Conservation (phyloP, 257 asterid species). For the Scutellaria baicalensis region DNA sequence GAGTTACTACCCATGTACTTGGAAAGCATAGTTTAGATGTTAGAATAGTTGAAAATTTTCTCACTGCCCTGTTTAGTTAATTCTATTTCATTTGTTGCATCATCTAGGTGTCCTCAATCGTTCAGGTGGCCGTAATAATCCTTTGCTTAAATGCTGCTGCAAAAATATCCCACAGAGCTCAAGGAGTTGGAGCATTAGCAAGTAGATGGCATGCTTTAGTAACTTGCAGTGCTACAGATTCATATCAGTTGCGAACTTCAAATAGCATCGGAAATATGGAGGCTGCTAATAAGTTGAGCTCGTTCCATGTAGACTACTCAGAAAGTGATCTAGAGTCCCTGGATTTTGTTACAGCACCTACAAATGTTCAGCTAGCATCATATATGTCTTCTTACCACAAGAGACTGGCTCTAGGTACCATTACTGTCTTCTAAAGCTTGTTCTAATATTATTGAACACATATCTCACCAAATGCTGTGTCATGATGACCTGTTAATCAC, state of each 20-base stretch:
- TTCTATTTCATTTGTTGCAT: neutral
- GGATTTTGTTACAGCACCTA: constrained; percentile 44
- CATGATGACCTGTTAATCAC: neutral
- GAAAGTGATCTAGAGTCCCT: constrained; percentile 70
- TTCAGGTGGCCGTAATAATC: constrained; percentile 61
- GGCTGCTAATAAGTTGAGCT: constrained; percentile 9
- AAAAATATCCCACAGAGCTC: constrained; percentile 79
- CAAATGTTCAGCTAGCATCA: constrained; percentile 49
- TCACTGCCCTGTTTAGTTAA: neutral
- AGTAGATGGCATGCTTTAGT: constrained; percentile 73
- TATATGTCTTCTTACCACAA: constrained; percentile 75
- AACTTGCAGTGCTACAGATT: constrained; percentile 45
- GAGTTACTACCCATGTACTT: neutral
- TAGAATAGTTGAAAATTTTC: neutral
- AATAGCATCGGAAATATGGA: constrained; percentile 32
- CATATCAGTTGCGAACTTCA: constrained; percentile 35
- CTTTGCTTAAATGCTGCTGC: constrained; percentile 77
- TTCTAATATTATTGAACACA: neutral
- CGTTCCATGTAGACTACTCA: constrained; percentile 33
- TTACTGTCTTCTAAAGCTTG: neutral
- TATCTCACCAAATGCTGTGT: neutral
- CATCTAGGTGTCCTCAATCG: constrained; percentile 52
- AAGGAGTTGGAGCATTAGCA: constrained; percentile 58
- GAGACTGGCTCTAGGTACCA: constrained; percentile 72
- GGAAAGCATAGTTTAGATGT: neutral